Evolutionary conservation across 306 rosid species (phyloP).

Genomic region (Prunus mume): DNA sequence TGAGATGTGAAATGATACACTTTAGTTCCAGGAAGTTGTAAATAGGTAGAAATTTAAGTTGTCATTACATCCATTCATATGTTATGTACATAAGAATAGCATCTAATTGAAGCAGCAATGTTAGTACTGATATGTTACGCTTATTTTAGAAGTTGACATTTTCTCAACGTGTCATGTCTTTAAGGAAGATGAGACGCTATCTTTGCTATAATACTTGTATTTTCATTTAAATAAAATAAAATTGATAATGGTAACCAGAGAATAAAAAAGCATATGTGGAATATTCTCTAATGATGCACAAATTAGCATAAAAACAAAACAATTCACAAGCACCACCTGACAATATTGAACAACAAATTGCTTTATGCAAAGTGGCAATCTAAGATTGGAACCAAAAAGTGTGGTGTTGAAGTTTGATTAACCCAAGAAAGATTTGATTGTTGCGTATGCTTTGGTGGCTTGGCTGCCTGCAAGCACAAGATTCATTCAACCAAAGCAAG

Average conservation of each 20-base stretch:
- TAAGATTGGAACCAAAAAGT: neutral
- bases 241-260: neutral
- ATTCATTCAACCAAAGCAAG: no score
- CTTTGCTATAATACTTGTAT: no score
- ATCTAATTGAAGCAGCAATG: neutral
- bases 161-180: no score
- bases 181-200: no score
- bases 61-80: slow-evolving; percentile 6
- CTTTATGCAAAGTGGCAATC: neutral
- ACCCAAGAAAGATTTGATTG: neutral
- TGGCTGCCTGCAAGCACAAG: no score
- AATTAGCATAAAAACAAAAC: neutral
- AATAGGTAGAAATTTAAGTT: slow-evolving; percentile 24
- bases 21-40: slow-evolving; percentile 25
- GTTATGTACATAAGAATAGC: slow-evolving; percentile 6
- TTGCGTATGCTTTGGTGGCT: no score
- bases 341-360: neutral
- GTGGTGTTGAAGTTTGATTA: no score
- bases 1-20: slow-evolving; percentile 20
- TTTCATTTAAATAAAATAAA: neutral
- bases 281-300: neutral
- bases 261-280: neutral
- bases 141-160: neutral
- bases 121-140: neutral
- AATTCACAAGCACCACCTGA: neutral